phyloP scores from a whole-genome alignment of 768 basidiomycete genomes.

The Suillus brevipes region DNA sequence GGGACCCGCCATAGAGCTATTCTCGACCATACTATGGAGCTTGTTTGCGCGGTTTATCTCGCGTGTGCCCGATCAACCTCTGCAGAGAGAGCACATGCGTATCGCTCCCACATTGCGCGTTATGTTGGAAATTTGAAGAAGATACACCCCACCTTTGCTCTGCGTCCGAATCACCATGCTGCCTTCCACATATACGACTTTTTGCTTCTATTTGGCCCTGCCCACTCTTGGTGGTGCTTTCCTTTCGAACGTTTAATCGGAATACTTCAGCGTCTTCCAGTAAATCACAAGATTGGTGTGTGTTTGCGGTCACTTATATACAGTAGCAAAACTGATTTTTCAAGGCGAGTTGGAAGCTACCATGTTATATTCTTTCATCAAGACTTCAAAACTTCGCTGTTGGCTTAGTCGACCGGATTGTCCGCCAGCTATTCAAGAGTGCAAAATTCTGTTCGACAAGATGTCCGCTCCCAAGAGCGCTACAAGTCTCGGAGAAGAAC shows the following conservation, averaged over 20 bases:
- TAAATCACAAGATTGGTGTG: constrained; percentile 31
- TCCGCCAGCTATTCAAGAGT: constrained; percentile 10
- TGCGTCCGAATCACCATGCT: constrained; percentile 33
- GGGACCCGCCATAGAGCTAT: background rate
- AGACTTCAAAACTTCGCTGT: constrained; percentile 14
- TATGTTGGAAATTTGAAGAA: constrained; percentile 20
- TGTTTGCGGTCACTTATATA: too few species aligned
- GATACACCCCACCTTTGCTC: constrained; percentile 19
- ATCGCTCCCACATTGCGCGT: constrained; percentile 15
- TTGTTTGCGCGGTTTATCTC: constrained; percentile 28
- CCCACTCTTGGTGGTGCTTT: constrained; percentile 28
- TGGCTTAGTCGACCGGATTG: constrained; percentile 15
- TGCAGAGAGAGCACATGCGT: constrained; percentile 11
- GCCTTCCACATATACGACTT: constrained; percentile 31
- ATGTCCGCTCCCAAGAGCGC: background rate
- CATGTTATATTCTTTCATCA: constrained; percentile 10
- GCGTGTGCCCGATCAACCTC: constrained; percentile 18
- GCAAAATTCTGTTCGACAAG: constrained; percentile 11
- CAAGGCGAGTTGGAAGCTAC: constrained; percentile 12
- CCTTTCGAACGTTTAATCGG: constrained; percentile 35
- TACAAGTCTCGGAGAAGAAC: too few species aligned
- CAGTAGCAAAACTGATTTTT: background rate
- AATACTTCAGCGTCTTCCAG: constrained; percentile 29
- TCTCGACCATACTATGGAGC: constrained; percentile 28
- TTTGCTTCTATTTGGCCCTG: constrained; percentile 30